phyloP scores from a whole-genome alignment of 306 rosid species.

The Castanopsis chinensis region DNA sequence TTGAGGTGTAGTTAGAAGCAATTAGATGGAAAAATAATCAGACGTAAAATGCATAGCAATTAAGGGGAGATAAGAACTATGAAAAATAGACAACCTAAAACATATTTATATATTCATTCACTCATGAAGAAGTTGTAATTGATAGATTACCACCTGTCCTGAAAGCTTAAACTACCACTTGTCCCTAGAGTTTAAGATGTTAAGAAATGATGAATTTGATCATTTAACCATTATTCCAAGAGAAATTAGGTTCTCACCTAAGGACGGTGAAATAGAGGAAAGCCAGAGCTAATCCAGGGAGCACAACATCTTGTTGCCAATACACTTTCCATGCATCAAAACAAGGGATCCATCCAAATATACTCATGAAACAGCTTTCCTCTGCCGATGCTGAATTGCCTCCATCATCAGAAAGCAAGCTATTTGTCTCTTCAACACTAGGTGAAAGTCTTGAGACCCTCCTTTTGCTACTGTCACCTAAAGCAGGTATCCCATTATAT shows the following conservation, averaged over 20 bases:
- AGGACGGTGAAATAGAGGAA: constrained; percentile 81
- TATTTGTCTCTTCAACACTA: constrained; percentile 31
- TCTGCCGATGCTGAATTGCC: constrained; percentile 8
- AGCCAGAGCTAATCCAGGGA: constrained; percentile 85
- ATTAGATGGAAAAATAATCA: neutral
- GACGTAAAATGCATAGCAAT: neutral
- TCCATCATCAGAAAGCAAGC: constrained; percentile 24
- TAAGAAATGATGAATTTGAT: no score
- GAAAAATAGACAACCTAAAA: neutral
- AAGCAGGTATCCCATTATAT: constrained; percentile 72
- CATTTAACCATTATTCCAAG: no score
- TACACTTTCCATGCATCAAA: constrained; percentile 74
- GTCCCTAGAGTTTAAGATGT: no score
- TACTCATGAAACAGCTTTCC: constrained; percentile 23
- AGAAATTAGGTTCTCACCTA: constrained; percentile 44
- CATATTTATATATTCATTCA: neutral
- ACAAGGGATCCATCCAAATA: constrained; percentile 44
- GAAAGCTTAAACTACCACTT: no score
- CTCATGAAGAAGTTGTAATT: neutral
- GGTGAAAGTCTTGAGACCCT: constrained; percentile 39
- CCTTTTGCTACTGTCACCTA: constrained; percentile 52
- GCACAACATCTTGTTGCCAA: constrained; percentile 63
- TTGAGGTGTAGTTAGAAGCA: neutral
- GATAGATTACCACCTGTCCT: neutral
- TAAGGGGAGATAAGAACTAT: neutral